Evolutionary conservation across 352 stramenopile genomes (phyloP).

Genomic region (Globisporangium okanoganense): DNA sequence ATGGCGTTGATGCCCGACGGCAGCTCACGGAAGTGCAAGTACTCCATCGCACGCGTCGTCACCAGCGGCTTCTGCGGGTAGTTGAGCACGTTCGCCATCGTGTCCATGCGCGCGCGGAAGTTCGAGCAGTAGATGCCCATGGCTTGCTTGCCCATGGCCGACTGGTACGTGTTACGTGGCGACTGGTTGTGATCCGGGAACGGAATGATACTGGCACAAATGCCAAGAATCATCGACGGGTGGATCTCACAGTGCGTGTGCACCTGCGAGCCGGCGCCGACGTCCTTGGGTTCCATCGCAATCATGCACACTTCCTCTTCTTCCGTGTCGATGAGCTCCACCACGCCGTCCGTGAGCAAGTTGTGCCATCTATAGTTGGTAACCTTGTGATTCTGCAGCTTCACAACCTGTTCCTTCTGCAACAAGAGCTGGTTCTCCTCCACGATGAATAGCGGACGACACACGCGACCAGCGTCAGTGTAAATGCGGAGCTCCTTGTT

Average conservation of each 20-base stretch:
- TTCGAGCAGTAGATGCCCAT: conserved; percentile 99
- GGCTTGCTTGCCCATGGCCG: conserved; percentile 99
- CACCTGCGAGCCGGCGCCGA: conserved; percentile 87
- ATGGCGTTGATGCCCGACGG: conserved; percentile 98
- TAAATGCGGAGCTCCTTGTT: conserved; percentile 99
- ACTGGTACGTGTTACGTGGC: conserved; percentile 99
- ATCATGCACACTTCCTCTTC: conserved; percentile 99
- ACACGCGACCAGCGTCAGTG: conserved; percentile 98
- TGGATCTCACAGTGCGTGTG: conserved; percentile 99
- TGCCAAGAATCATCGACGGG: conserved; percentile 99
- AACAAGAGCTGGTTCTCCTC: conserved; percentile 95
- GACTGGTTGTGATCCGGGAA: conserved; percentile 99
- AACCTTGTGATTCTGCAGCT: conserved; percentile 90
- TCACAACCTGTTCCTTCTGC: conserved; percentile 97
- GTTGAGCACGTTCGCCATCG: conserved; percentile 99
- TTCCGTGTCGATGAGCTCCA: conserved; percentile 98
- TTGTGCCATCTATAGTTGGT: conserved; percentile 89
- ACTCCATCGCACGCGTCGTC: conserved; percentile 98
- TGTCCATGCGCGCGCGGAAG: conserved; percentile 99
- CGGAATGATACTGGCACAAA: conserved; percentile 99
- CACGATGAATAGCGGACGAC: conserved; percentile 98
- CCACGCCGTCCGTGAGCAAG: conserved; percentile 91
- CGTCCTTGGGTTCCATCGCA: conserved; percentile 97
- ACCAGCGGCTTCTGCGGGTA: conserved; percentile 99
- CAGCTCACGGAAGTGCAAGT: conserved; percentile 98